Evolutionary conservation across 2,329 filamentous ascomycete genomes (phyloP).

Genomic region (Claviceps quebecensis): DNA sequence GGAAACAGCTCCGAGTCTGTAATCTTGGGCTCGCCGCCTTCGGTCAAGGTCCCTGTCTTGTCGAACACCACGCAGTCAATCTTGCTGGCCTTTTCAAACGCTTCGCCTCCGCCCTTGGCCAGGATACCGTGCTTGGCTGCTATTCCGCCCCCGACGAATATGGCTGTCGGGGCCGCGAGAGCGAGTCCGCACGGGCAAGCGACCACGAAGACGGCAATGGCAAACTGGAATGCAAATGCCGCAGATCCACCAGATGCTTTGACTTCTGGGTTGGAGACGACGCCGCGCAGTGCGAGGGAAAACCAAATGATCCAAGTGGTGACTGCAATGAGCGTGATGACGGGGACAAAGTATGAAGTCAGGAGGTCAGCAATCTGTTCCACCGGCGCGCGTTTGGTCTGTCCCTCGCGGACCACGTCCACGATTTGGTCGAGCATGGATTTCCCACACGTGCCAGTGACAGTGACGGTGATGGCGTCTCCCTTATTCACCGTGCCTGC

Average conservation of each 20-base stretch:
- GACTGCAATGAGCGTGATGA: constrained; percentile 55
- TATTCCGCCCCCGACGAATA: constrained; percentile 70
- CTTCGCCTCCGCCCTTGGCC: constrained; percentile 72
- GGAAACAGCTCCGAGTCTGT: constrained; percentile 36
- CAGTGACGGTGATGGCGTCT: constrained; percentile 43
- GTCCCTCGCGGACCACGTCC: constrained; percentile 61
- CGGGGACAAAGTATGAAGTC: constrained; percentile 65
- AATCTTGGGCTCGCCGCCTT: constrained; percentile 57
- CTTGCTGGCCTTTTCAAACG: constrained; percentile 70
- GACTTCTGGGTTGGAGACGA: constrained; percentile 42
- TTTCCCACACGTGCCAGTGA: constrained; percentile 50
- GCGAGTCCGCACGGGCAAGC: constrained; percentile 76
- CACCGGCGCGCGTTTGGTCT: constrained; percentile 61
- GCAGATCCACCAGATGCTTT: constrained; percentile 50
- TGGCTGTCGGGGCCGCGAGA: constrained; percentile 71
- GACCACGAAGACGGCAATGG: constrained; percentile 76
- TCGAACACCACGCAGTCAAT: constrained; percentile 74
- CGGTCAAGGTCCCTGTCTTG: constrained; percentile 74
- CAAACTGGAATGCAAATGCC: constrained; percentile 65
- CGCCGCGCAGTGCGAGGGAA: constrained; percentile 42
- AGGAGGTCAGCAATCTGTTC: constrained; percentile 60
- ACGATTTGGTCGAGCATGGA: constrained; percentile 76
- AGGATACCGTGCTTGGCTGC: constrained; percentile 70
- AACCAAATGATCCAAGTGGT: constrained; percentile 62
- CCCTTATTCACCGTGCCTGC: constrained; percentile 65